Evolutionary conservation across 2,329 filamentous ascomycete species (phyloP).

Genomic region (Stemphylium beticola): DNA sequence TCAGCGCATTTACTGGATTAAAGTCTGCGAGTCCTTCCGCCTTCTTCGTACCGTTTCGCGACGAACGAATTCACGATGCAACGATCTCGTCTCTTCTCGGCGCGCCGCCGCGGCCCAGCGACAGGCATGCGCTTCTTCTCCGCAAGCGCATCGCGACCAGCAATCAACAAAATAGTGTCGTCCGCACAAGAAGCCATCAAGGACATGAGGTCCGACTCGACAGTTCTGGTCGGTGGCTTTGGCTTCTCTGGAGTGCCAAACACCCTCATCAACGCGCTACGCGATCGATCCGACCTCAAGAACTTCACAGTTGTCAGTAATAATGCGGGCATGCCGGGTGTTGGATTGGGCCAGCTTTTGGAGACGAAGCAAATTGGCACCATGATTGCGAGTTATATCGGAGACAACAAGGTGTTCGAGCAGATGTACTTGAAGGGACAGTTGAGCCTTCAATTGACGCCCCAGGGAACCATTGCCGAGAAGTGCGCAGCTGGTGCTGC

Average conservation of each 20-base stretch:
- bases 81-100: constrained; percentile 42
- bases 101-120: constrained; percentile 38
- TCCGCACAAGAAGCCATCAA: constrained; percentile 48
- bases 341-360: constrained; percentile 72
- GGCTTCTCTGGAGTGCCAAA: constrained; percentile 50
- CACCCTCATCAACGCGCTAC: constrained; percentile 49
- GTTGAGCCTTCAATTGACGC: constrained; percentile 76
- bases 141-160: constrained; percentile 36
- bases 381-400: constrained; percentile 77
- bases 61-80: constrained; percentile 35
- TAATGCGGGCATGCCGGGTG: constrained; percentile 75
- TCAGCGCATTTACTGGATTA: background rate
- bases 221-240: constrained; percentile 48
- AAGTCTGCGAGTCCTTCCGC: background rate
- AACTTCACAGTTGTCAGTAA: constrained; percentile 78
- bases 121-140: constrained; percentile 43
- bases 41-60: background rate
- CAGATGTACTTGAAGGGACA: constrained; percentile 76
- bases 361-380: constrained; percentile 73
- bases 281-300: constrained; percentile 42
- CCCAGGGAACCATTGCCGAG: constrained; percentile 77
- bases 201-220: constrained; percentile 48
- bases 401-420: constrained; percentile 78
- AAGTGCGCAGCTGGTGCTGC: constrained; percentile 74
- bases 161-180: constrained; percentile 50